Evolutionary conservation across 2,329 filamentous ascomycete genomes (phyloP).

Genomic region (Pseudogymnoascus sp.): DNA sequence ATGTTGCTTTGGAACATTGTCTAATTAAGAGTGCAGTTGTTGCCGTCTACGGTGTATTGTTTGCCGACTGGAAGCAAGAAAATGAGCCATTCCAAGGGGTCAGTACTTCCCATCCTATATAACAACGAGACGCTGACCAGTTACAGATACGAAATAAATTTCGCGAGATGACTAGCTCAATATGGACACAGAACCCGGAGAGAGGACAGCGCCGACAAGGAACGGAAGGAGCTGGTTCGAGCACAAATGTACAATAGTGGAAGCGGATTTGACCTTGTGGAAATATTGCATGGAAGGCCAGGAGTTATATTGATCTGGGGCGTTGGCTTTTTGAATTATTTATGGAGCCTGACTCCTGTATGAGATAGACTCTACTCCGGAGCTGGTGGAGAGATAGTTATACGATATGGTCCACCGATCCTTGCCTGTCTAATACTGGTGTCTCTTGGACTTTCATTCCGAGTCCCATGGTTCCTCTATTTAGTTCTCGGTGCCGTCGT

Average conservation of each 20-base stretch:
- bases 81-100: conserved; percentile 44
- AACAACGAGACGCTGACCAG: not conserved
- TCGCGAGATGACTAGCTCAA: conserved; percentile 31
- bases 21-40: conserved; percentile 36
- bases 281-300: not conserved
- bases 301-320: conserved; percentile 2
- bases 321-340: not conserved
- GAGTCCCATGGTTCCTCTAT: not conserved
- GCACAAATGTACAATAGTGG: conserved; percentile 12
- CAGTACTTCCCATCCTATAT: conserved; percentile 22
- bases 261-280: not conserved
- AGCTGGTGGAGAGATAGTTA: not conserved
- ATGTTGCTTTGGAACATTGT: not conserved
- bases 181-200: conserved; percentile 24
- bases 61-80: conserved; percentile 46
- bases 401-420: not conserved
- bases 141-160: conserved; percentile 34
- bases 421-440: not conserved
- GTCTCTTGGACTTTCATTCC: not conserved
- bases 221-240: conserved; percentile 18
- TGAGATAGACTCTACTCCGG: conserved; percentile 1
- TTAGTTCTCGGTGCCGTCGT: not conserved
- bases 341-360: not conserved
- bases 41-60: conserved; percentile 48
- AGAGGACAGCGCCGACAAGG: conserved; percentile 17